These are phyloP conservation scores for Boletus rubroflammeus DNA, from an alignment of 768 basidiomycete genomes.

Conservation along the genomic window DNA sequence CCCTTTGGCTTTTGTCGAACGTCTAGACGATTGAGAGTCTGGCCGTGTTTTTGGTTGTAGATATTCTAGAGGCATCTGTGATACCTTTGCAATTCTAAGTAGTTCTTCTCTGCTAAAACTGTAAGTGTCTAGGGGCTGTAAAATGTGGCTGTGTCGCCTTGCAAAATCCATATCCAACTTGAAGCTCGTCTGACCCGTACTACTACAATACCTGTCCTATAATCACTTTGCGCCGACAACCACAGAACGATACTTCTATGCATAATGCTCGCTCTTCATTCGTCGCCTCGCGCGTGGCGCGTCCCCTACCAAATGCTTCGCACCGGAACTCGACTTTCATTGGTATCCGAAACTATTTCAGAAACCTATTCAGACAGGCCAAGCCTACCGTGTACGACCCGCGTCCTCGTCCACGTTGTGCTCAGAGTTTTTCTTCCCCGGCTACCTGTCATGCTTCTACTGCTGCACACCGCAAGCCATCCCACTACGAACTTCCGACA, in stretches of 20 bases:
- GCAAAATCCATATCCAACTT: not conserved
- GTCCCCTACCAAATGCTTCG: constrained; percentile 5
- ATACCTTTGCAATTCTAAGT: not conserved
- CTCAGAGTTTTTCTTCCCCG: constrained; percentile 18
- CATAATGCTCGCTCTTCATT: constrained; percentile 9
- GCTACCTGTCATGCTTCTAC: not conserved
- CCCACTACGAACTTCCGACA: constrained; percentile 21
- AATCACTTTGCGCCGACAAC: not conserved
- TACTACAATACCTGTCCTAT: too few relatives aligned
- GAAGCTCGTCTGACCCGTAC: not conserved
- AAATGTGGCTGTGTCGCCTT: constrained; percentile 17
- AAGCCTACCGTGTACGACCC: not conserved
- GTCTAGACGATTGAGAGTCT: constrained; percentile 31
- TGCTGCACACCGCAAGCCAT: constrained; percentile 11
- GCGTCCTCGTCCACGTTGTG: not conserved
- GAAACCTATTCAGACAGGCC: constrained; percentile 10
- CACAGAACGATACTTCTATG: constrained; percentile 8
- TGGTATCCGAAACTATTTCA: constrained; percentile 32
- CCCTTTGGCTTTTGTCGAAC: constrained; percentile 51
- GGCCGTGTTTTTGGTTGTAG: not conserved
- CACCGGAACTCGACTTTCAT: constrained; percentile 25
- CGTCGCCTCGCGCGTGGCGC: not conserved
- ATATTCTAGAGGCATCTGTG: not conserved
- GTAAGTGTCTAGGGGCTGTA: not conserved
- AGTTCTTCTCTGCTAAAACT: not conserved